Evolutionary conservation across 305 asterid genomes (phyloP), one percentile per base, ranked within the genome.

Genomic region (Fraxinus paxiana): DNA sequence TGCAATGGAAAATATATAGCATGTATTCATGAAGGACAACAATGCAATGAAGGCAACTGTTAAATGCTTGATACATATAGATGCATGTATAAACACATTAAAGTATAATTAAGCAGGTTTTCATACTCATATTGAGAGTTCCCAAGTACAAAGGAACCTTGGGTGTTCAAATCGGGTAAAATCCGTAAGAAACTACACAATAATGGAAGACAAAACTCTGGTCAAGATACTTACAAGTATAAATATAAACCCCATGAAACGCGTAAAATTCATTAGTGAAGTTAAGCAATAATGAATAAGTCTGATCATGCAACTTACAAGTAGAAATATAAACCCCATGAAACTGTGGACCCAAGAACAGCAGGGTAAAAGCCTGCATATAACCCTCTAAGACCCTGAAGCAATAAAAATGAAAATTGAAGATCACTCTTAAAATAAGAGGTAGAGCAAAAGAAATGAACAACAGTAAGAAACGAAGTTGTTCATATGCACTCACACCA

Each of bases 341-440:
- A 96, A 83, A 96, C 63, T 79, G 98, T 94, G 65, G 99, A 96
- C 82, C 99, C 99, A 81, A 96, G 95, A 89, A 94, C 93, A 70
- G 99, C 99, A 84, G 98, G 99, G 79, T 86, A 94, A 86, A 96
- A 93, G 69, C 98, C 98, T 80, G 94, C 97, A 86, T 96, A 96
- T 63, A 96, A 90, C 78, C 99, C 98, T 92, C 92, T 87, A 56
- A 92, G 69, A 82, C 98, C 98, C 99, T 96, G 95, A 84, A 86
- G 84, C 79, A 65, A 81, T 5, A 83, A 69, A 67, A 28, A 67
- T 9, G 8, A 12, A 67, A 69, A 31, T 10, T 30, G 74, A 82
- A 63, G 59, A 79, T 30, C 73, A 78, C 78, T 31, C 85, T 31
- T 65, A 31, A 22, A 80, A 73, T 65, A 86, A 63, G 18, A 43